Base-by-base conservation (phyloP, 257 asterid genomes). In the Fraxinus excelsior region DNA sequence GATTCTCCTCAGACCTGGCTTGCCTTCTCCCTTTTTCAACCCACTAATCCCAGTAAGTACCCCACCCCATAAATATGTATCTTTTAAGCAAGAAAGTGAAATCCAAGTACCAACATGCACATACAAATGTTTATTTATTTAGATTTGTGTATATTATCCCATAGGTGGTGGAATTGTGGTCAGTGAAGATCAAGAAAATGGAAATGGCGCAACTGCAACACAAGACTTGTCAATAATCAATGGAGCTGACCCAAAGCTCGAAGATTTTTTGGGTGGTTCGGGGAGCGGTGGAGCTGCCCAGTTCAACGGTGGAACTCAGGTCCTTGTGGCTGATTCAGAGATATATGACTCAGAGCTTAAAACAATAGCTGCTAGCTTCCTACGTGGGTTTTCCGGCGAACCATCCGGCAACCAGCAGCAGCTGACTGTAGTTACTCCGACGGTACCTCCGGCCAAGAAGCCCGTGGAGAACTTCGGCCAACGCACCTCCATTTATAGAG, bases 401-500 rank as follows among this genome's bases (percentile, higher is more conserved):
- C 84, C 79, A 53, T 42, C 37, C 0, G 74, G 71, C 3, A 34
- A 80, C 44, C 85, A 49, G 37, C 83, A 80, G 72, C 90, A 82
- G 84, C 70, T 77, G 32, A 68, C 76, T 67, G 82, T 35, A 34
- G 85, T 82, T 62, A 79, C 82, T 72, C 74, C 85, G 26, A 80
- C 84, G 16, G 77, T 70, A 37, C 86, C 87, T 0, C 88, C 87
- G 65, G 79, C 83, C 26, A 94, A 89, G 91, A 94, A 90, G 86
- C 74, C 90, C 6, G 80, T 42, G 1, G 98, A 94, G 9, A 86
- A 83, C 11, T 90, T 92, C 73, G 94, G 98, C 74, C 98, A 94
- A 58, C 95, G 97, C 28, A 94, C 98, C 11, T 93, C 98, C 0
- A 82, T 91, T 29, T 93, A 84, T 14, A 82, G 97, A 86, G 97